These are phyloP conservation scores for Arabidopsis arenosa DNA, from an alignment of 345 rosid species.

Conservation along the genomic window DNA sequence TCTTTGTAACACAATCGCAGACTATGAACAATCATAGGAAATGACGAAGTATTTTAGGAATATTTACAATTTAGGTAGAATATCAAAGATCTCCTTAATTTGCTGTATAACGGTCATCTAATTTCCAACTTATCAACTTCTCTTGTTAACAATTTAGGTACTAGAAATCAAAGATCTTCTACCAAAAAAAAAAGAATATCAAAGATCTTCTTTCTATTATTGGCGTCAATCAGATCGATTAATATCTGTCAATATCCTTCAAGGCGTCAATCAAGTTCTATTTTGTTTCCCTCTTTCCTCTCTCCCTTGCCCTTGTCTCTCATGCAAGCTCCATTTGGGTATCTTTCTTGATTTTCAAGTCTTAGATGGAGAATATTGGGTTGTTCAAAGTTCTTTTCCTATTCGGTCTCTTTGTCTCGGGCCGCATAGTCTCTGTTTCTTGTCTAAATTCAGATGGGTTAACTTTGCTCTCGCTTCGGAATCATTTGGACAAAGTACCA, in stretches of 20 bases:
- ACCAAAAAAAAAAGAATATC: too few relatives aligned
- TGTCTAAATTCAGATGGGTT: slow-evolving; percentile 57
- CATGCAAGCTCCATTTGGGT: not conserved
- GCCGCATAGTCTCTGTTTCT: slow-evolving; percentile 23
- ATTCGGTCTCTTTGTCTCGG: slow-evolving; percentile 29
- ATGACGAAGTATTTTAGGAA: slow-evolving; percentile 20
- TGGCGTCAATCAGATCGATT: slow-evolving; percentile 15
- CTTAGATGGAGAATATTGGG: slow-evolving; percentile 37
- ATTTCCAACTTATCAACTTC: not conserved
- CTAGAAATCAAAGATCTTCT: not conserved
- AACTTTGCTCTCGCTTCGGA: slow-evolving; percentile 54
- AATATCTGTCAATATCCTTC: slow-evolving; percentile 7
- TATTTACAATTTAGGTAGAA: slow-evolving; percentile 11
- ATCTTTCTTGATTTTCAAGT: slow-evolving; percentile 27
- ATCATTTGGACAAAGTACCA: slow-evolving; percentile 57
- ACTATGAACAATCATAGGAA: not conserved
- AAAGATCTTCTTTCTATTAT: not conserved
- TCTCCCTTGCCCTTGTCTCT: not conserved
- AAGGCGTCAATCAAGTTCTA: slow-evolving; percentile 1
- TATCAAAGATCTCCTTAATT: slow-evolving; percentile 14
- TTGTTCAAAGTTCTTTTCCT: not conserved
- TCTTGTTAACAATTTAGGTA: too few relatives aligned
- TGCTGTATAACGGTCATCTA: slow-evolving; percentile 6
- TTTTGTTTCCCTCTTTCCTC: not conserved
- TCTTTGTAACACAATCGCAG: slow-evolving; percentile 4